phyloP scores from a whole-genome alignment of 2,329 filamentous ascomycete genomes.

The Trichoderma citrinoviride region DNA sequence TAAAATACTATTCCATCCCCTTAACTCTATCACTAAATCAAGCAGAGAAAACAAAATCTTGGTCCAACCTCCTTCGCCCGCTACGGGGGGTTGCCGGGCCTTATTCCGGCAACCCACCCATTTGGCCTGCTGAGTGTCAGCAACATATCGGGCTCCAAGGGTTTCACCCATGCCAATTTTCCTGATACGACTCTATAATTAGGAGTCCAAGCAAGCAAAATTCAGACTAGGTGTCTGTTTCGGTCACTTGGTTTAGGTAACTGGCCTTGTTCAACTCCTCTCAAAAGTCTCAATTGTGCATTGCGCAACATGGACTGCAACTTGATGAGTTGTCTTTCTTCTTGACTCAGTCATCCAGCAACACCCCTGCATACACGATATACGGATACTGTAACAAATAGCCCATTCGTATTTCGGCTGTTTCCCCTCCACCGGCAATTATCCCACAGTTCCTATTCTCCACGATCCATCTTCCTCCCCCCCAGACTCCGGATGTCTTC shows the following conservation, averaged over 20 bases:
- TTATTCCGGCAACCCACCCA: not conserved
- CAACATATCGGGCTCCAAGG: not conserved
- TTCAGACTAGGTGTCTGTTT: not conserved
- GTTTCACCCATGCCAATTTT: not conserved
- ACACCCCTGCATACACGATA: no score
- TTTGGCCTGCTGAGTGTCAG: not conserved
- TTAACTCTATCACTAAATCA: no score
- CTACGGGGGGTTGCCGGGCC: not conserved
- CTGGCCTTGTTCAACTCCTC: no score
- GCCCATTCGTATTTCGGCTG: not conserved
- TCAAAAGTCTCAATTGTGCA: no score
- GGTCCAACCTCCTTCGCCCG: not conserved
- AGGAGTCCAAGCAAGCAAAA: not conserved
- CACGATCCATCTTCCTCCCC: not conserved
- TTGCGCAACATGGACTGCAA: no score
- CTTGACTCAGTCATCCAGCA: no score
- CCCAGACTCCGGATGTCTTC: constrained; percentile 17
- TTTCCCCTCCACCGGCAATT: not conserved
- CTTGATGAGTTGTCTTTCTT: no score
- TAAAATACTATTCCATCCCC: no score
- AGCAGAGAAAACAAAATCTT: not conserved
- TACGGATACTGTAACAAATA: no score
- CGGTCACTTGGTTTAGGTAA: not conserved
- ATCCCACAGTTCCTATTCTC: not conserved
- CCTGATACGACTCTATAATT: not conserved